Evolutionary conservation across 805 yeast genomes (phyloP).

Genomic region (Teunomyces barrocoloradensis): DNA sequence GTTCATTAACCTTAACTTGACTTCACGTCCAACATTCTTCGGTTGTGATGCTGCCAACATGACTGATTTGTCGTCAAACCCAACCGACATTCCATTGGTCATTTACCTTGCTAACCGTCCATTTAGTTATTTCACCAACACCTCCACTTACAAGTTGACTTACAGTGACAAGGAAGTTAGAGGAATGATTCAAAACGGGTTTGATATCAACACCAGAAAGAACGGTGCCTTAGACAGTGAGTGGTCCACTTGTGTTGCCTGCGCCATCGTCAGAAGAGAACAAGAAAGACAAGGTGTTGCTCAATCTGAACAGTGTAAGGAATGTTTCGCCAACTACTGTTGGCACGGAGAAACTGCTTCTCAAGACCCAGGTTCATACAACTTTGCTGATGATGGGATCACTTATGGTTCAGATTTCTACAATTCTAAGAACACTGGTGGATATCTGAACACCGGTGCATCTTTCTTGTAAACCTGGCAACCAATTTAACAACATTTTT

Average conservation of each 20-base stretch:
- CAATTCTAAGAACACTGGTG: slow-evolving; percentile 6
- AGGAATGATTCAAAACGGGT: slow-evolving; percentile 69
- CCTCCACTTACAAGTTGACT: slow-evolving; percentile 65
- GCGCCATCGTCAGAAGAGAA: slow-evolving; percentile 77
- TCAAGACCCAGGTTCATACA: slow-evolving; percentile 8
- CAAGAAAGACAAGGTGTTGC: slow-evolving; percentile 62
- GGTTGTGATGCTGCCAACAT: slow-evolving; percentile 72
- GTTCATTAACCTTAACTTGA: slow-evolving; percentile 57
- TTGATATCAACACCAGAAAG: slow-evolving; percentile 60
- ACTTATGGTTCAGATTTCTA: slow-evolving; percentile 8
- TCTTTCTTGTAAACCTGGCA: background rate
- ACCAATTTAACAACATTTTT: too few relatives aligned
- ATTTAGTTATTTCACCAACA: slow-evolving; percentile 61
- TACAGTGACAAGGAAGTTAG: slow-evolving; percentile 56
- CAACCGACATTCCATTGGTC: slow-evolving; percentile 59
- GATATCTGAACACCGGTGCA: slow-evolving; percentile 7
- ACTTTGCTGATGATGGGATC: slow-evolving; percentile 10
- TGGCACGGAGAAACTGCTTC: slow-evolving; percentile 54
- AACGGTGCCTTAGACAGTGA: slow-evolving; percentile 65
- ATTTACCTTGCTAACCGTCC: slow-evolving; percentile 77
- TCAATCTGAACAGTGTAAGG: slow-evolving; percentile 63
- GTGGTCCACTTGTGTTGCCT: slow-evolving; percentile 73
- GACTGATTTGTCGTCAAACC: slow-evolving; percentile 37
- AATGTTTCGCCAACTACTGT: slow-evolving; percentile 71
- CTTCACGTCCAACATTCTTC: slow-evolving; percentile 71